Conservation (phyloP, 2,329 filamentous ascomycete genomes). For the Colletotrichum musicola region DNA sequence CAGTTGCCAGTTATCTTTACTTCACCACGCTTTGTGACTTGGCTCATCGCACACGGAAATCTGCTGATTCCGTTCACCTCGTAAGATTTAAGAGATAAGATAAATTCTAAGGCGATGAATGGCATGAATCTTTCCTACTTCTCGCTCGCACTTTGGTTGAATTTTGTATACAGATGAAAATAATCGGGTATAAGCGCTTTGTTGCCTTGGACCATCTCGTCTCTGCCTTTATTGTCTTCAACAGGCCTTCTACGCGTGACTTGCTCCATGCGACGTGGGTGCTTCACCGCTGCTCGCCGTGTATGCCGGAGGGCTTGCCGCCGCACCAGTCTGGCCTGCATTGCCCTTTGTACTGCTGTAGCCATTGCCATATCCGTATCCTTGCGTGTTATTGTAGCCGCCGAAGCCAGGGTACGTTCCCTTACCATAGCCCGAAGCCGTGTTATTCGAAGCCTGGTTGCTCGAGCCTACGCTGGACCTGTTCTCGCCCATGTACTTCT, state of each 20-base stretch:
- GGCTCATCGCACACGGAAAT: no score
- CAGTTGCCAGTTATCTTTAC: constrained; percentile 3
- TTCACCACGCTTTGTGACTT: no score
- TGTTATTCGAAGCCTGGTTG: background rate
- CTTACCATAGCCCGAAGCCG: background rate
- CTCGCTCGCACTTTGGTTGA: background rate
- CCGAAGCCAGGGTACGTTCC: background rate
- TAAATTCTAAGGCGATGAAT: no score
- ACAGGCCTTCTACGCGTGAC: background rate
- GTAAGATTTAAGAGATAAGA: no score
- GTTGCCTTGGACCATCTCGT: background rate
- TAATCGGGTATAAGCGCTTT: background rate
- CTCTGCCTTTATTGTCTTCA: background rate
- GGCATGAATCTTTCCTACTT: background rate
- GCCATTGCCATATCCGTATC: background rate
- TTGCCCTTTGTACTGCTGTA: background rate
- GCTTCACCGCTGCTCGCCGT: background rate
- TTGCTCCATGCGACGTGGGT: background rate
- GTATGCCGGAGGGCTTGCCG: background rate
- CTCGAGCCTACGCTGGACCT: background rate
- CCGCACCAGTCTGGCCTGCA: background rate
- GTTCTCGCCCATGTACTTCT: constrained; percentile 19
- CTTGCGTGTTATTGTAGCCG: constrained; percentile 2
- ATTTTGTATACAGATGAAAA: background rate
- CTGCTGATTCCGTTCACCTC: background rate